A percentile compares a stretch with the other conserved stretches of the same genome.
phyloP scores from a whole-genome alignment of 495 filamentous ascomycete species.

The Zalerion maritima region DNA sequence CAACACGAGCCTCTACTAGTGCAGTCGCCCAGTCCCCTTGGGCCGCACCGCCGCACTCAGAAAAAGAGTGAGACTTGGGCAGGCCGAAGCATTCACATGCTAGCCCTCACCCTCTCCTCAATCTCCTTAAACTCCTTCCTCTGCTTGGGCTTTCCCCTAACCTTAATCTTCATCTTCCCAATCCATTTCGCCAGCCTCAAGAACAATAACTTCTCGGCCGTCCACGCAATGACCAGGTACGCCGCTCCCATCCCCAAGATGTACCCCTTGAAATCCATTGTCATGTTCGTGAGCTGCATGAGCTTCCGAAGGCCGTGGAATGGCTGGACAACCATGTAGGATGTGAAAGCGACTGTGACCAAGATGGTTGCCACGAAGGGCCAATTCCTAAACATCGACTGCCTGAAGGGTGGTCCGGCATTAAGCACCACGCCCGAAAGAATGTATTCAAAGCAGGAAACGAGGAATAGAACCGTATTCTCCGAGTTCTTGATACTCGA shows the following conservation, averaged over 20 bases:
- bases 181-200: slow-evolving; percentile 53
- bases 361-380: slow-evolving; percentile 73
- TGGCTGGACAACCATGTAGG: slow-evolving; percentile 66
- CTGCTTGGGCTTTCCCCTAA: slow-evolving; percentile 51
- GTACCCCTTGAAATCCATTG: slow-evolving; percentile 52
- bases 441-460: slow-evolving; percentile 91
- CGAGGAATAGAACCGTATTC: slow-evolving; percentile 77
- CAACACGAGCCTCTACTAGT: too few species aligned
- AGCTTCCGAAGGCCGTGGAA: slow-evolving; percentile 48
- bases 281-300: slow-evolving; percentile 78
- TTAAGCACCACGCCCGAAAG: slow-evolving; percentile 76
- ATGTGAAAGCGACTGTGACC: slow-evolving; percentile 45
- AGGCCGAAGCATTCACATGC: too few species aligned
- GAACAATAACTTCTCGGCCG: slow-evolving; percentile 56
- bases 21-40: too few species aligned
- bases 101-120: slow-evolving; percentile 51
- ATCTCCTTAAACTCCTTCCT: slow-evolving; percentile 81
- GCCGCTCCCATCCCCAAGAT: slow-evolving; percentile 51
- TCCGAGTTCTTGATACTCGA: slow-evolving; percentile 81
- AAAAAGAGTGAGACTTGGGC: too few species aligned
- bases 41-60: too few species aligned
- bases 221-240: slow-evolving; percentile 52
- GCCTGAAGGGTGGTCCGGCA: slow-evolving; percentile 77
- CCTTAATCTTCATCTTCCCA: slow-evolving; percentile 37
- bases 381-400: slow-evolving; percentile 64